Evolutionary conservation across 129 eudicot genomes (phyloP).

Genomic region (Mikania micrantha): DNA sequence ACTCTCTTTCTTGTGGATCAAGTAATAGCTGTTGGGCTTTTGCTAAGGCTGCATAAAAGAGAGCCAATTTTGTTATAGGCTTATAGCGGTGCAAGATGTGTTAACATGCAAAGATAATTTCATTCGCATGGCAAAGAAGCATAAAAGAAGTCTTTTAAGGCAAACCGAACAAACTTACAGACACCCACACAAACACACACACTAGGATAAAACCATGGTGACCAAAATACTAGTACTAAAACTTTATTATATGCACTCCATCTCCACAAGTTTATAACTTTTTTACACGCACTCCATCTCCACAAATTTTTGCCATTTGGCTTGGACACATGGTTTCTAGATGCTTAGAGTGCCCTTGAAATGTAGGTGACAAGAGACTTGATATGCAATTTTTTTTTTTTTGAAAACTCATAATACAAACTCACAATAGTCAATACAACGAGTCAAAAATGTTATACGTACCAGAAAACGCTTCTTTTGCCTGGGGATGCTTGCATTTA

Average conservation of each 20-base stretch:
- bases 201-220: not conserved
- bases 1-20: slow-evolving; percentile 90
- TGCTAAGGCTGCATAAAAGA: slow-evolving; percentile 68
- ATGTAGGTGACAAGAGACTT: not conserved
- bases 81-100: slow-evolving; percentile 1
- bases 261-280: too few species aligned
- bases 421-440: too few species aligned
- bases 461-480: slow-evolving; percentile 98
- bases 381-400: too few species aligned
- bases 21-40: slow-evolving; percentile 94
- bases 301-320: not conserved
- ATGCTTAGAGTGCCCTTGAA: slow-evolving; percentile 1
- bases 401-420: too few species aligned
- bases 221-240: not conserved
- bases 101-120: slow-evolving; percentile 10
- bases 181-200: too few species aligned
- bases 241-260: slow-evolving; percentile 7
- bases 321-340: not conserved
- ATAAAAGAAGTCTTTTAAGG: too few species aligned
- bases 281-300: too few species aligned
- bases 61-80: not conserved
- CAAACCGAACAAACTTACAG: too few species aligned
- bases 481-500: slow-evolving; percentile 97
- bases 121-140: not conserved
- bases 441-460: slow-evolving; percentile 8